phyloP scores from a whole-genome alignment of 352 stramenopile genomes.

The Globisporangium recalcitrans region DNA sequence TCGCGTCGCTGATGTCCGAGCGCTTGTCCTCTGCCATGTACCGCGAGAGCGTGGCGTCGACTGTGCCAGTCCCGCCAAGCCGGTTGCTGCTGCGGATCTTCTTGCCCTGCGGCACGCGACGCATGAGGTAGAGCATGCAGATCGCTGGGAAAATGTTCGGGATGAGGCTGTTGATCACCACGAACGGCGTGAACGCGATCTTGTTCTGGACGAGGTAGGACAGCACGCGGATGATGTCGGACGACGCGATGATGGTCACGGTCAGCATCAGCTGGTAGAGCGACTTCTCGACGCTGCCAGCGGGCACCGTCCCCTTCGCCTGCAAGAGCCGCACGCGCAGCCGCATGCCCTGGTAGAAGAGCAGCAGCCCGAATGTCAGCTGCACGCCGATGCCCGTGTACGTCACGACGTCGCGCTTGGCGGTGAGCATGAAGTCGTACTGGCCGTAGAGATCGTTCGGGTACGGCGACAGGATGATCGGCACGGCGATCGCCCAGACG shows the following conservation, averaged over 20 bases:
- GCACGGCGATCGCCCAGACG: slow-evolving; percentile 56
- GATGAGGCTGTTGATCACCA: slow-evolving; percentile 73
- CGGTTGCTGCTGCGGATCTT: slow-evolving; percentile 16
- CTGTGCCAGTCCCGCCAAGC: slow-evolving; percentile 8
- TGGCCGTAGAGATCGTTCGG: slow-evolving; percentile 56
- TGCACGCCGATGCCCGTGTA: slow-evolving; percentile 56
- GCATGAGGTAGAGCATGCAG: slow-evolving; percentile 88
- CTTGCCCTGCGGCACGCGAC: slow-evolving; percentile 37
- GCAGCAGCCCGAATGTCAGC: slow-evolving; percentile 57
- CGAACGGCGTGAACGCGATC: slow-evolving; percentile 60
- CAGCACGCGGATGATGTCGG: slow-evolving; percentile 63
- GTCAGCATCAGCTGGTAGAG: slow-evolving; percentile 79
- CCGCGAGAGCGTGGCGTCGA: slow-evolving; percentile 41
- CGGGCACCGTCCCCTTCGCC: slow-evolving; percentile 59
- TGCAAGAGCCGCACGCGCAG: slow-evolving; percentile 67
- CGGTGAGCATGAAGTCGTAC: slow-evolving; percentile 59
- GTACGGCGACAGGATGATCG: slow-evolving; percentile 42
- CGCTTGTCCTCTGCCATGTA: slow-evolving; percentile 47
- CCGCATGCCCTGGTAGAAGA: slow-evolving; percentile 69
- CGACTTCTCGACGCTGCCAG: slow-evolving; percentile 70
- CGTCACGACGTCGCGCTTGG: slow-evolving; percentile 44
- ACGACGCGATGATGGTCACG: slow-evolving; percentile 71
- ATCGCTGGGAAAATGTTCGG: slow-evolving; percentile 83
- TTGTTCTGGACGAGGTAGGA: slow-evolving; percentile 44
- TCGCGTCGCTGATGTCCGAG: slow-evolving; percentile 18